These are phyloP conservation scores for Boletus semigastroideus DNA, from an alignment of 1,284 basidiomycete species.

Conservation along the genomic window DNA sequence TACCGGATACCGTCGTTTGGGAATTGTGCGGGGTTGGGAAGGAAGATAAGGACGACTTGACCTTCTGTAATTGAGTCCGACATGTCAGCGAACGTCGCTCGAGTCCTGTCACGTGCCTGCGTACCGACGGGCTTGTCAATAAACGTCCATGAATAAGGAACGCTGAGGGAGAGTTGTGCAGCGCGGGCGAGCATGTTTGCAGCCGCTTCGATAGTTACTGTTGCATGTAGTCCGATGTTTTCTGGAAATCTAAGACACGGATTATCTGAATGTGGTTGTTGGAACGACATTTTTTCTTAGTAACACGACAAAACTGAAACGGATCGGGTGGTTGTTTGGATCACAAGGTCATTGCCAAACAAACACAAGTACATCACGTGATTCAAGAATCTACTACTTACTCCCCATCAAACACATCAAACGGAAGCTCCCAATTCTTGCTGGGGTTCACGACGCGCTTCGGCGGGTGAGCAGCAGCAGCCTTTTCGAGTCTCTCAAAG, in stretches of 20 bases:
- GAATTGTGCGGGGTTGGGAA: constrained; percentile 53
- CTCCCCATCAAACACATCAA: constrained; percentile 58
- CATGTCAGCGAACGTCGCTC: background rate
- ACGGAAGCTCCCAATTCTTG: constrained; percentile 57
- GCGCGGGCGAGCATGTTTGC: constrained; percentile 60
- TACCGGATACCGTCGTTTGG: constrained; percentile 73
- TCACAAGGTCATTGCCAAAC: constrained; percentile 18
- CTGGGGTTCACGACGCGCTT: constrained; percentile 63
- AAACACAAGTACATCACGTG: constrained; percentile 26
- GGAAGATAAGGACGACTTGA: constrained; percentile 58
- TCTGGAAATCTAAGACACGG: constrained; percentile 69
- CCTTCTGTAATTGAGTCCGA: constrained; percentile 48
- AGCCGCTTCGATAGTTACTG: constrained; percentile 57
- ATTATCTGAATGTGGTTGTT: constrained; percentile 48
- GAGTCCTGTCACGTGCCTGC: constrained; percentile 15
- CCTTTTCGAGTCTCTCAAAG: constrained; percentile 60
- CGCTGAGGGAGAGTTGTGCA: constrained; percentile 48
- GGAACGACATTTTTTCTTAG: constrained; percentile 32
- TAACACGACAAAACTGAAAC: background rate
- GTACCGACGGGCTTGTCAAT: constrained; percentile 72
- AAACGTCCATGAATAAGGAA: constrained; percentile 68
- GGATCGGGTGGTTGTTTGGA: constrained; percentile 29
- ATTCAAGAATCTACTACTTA: constrained; percentile 3
- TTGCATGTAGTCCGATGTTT: constrained; percentile 52
- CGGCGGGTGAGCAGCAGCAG: constrained; percentile 53